Percentiles rank a stretch among this genome's conserved stretches.
Evolutionary conservation across 2,329 filamentous ascomycete species (phyloP).

Genomic region (Alternaria viburni): DNA sequence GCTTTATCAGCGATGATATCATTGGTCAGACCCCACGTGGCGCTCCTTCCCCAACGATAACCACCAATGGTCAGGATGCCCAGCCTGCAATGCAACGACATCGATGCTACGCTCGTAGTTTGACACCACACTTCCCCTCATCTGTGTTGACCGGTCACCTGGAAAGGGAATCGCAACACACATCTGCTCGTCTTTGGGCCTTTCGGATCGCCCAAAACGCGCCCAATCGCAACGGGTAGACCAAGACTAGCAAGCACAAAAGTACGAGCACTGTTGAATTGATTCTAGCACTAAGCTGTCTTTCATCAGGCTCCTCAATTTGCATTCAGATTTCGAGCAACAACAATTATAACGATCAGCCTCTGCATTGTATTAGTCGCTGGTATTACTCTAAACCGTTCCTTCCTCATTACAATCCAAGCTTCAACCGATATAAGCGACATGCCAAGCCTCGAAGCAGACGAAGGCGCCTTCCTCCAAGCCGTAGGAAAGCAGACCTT

Average conservation of each 20-base stretch:
- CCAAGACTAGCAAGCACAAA: background rate
- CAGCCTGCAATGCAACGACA: conserved; percentile 33
- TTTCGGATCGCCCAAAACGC: background rate
- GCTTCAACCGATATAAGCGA: background rate
- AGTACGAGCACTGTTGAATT: background rate
- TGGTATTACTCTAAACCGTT: background rate
- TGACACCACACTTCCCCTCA: conserved; percentile 13
- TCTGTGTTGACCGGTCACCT: background rate
- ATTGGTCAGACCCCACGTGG: conserved; percentile 28
- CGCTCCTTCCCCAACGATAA: conserved; percentile 4
- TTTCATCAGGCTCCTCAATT: background rate
- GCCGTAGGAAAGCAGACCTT: conserved; percentile 29
- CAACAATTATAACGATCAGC: no score
- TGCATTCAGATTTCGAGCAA: background rate
- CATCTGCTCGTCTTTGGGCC: background rate
- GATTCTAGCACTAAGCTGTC: background rate
- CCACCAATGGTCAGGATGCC: conserved; percentile 1
- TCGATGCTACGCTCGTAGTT: conserved; percentile 22
- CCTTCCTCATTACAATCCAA: background rate
- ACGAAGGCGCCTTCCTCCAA: conserved; percentile 18
- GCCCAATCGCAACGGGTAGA: background rate
- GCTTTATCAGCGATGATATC: conserved; percentile 31
- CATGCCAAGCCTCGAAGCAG: background rate
- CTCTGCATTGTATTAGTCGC: fast-evolving
- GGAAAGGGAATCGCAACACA: background rate